Base-by-base conservation (phyloP, 192 early-diverging fungal species). In the Spinellus fusiger region DNA sequence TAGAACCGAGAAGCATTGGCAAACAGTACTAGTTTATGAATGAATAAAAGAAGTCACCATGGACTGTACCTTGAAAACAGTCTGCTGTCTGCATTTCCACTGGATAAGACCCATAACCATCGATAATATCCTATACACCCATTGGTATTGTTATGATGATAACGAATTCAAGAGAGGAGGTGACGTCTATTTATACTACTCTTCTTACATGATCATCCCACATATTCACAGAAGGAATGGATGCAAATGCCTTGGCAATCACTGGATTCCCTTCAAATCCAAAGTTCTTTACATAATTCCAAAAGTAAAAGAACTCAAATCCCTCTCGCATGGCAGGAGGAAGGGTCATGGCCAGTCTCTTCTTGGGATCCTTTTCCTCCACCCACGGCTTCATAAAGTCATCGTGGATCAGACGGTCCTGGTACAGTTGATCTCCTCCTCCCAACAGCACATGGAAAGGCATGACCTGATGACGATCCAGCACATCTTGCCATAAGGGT, bases 81-180 rank as follows among this genome's bases (percentile, higher is more conserved):
- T 78, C 69, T 20, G 85, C 85, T 47, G 75, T 40, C 62, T 87
- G 87, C 66, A 92, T 77, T 33, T 85, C 82, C 49, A 80, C 75
- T 0, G 91, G 91, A 64, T 94, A 94, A 44, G 85, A 87, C 22
- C 93, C 93, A 60, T 83, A 89, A 2, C 91, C 93, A 67, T 94
- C 92, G 65, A 90, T 83, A 48, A 92, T 81, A 64, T 93, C 70
- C 69, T 71, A 33, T 47, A 33, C 27, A 59, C 1, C 18, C n/a
- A 18, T 47, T 9, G 3, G 27, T 6, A 3, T n/a, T 0, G n/a
- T 28, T 51, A 26, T 20, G 32, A 5, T 29, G 31, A 52, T 52
- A 28, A 29, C 13, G 18, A 28, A 52, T 15, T n/a, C 5, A 29
- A 18, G 18, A 52, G 6, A 7, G 26, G 26, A 52, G 50, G 4